phyloP scores from a whole-genome alignment of 495 filamentous ascomycete species.

The Lasiosphaeria miniovina region DNA sequence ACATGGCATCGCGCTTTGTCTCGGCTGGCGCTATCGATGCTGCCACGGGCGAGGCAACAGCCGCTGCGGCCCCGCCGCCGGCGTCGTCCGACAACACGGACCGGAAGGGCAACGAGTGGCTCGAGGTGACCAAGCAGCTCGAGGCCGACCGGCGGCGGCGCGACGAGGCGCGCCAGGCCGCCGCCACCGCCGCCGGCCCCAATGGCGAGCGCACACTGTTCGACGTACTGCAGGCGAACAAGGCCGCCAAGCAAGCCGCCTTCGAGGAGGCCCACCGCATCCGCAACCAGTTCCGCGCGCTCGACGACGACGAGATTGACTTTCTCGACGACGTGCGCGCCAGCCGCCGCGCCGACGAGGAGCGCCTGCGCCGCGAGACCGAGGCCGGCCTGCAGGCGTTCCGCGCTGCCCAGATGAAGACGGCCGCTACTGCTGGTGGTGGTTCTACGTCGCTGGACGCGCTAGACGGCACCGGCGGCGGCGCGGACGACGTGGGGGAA shows the following conservation, averaged over 20 bases:
- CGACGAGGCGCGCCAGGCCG: slow-evolving; percentile 50
- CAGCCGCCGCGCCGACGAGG: slow-evolving; percentile 67
- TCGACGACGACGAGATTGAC: slow-evolving; percentile 92
- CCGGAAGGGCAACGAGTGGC: slow-evolving; percentile 53
- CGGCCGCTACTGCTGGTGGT: slow-evolving; percentile 21
- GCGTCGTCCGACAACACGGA: background rate
- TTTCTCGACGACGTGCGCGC: slow-evolving; percentile 80
- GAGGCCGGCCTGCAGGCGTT: slow-evolving; percentile 69
- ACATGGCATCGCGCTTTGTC: slow-evolving; percentile 82
- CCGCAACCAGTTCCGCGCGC: slow-evolving; percentile 88
- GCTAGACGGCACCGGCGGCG: slow-evolving; percentile 23
- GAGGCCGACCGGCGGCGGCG: slow-evolving; percentile 56
- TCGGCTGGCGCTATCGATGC: slow-evolving; percentile 75
- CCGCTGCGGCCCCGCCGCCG: slow-evolving; percentile 2
- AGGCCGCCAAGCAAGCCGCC: slow-evolving; percentile 94
- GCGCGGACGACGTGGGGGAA: slow-evolving; percentile 10
- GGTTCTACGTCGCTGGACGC: slow-evolving; percentile 11
- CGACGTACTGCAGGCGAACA: slow-evolving; percentile 88
- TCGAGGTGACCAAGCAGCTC: slow-evolving; percentile 74
- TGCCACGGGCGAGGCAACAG: slow-evolving; percentile 34
- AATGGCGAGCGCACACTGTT: slow-evolving; percentile 66
- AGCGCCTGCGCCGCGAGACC: slow-evolving; percentile 68
- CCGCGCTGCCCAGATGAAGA: slow-evolving; percentile 64
- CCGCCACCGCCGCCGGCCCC: slow-evolving; percentile 48
- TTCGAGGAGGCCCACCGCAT: slow-evolving; percentile 87